These are phyloP conservation scores for Tuber calosporum DNA, from an alignment of 495 filamentous ascomycete species.

Conservation along the genomic window DNA sequence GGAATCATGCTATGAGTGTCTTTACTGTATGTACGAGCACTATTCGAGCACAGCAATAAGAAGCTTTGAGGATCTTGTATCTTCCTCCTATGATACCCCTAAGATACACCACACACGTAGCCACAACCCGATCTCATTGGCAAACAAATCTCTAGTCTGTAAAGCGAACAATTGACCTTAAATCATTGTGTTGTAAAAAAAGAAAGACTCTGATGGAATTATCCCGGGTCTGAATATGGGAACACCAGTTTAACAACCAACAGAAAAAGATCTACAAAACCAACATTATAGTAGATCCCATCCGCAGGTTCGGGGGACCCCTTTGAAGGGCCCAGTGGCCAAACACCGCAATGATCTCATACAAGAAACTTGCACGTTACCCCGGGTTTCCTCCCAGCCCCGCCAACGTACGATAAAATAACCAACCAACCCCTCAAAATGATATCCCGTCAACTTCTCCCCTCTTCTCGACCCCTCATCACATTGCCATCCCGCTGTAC, in stretches of 20 bases:
- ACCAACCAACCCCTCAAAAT: constrained; percentile 1
- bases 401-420: background rate
- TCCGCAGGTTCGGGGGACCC: background rate
- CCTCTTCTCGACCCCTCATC: background rate
- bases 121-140: background rate
- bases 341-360: constrained; percentile 1
- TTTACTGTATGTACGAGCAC: background rate
- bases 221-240: background rate
- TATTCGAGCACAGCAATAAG: background rate
- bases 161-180: background rate
- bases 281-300: background rate
- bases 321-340: background rate
- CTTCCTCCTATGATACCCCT: background rate
- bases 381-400: background rate
- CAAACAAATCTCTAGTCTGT: background rate
- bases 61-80: background rate
- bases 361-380: background rate
- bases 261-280: background rate
- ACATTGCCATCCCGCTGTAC: background rate
- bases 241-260: background rate
- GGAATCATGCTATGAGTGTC: background rate
- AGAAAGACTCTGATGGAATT: background rate
- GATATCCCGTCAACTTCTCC: background rate
- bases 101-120: background rate
- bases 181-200: background rate